Evolutionary conservation across 1,139 yeast species (phyloP), one percentile per base, ranked within the genome.

Genomic region (Kodamaea arcana): DNA sequence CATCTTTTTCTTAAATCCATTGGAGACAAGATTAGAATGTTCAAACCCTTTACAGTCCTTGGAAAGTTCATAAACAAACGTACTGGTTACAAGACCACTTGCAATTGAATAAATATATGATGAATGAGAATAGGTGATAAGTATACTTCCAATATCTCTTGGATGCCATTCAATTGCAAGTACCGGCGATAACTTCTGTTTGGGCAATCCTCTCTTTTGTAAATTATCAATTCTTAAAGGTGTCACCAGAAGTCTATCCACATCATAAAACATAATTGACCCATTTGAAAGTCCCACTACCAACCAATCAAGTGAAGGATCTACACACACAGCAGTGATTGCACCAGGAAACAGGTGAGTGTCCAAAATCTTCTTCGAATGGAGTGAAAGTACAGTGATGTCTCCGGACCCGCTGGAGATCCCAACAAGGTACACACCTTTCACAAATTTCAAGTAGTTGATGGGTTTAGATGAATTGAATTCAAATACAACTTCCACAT

Each of bases 261-360:
- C 80, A 55, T 94, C 96, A 51, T 75, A 92, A n/a, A 83, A 80
- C 31, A 78, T 58, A 2, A 84, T 58, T 4, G 75, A 60, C 3
- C 98, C 98, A 54, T 82, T 88, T 34, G 78, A 73, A 39, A 87
- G 62, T 3, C 98, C 98, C 24, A 90, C 52, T 33, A 83, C 69
- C 21, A 90, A 60, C 87, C 94, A 94, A 58, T 90, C 97, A 46
- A 92, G 58, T 0, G 94, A 74, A 1, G 97, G 95, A 50, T 94
- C 98, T 2, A 83, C 59, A 40, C 78, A 88, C 6, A 82, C 65
- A 1, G 84, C 71, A 0, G 83, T 67, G n/a, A 88, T 73, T 5
- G 75, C 65, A 1, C 87, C 81, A 0, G 87, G 82, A 2, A 83
- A 71, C 47, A 69, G 67, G 47, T 69, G 69, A 4, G 68, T 72